Evolutionary conservation across 1,139 yeast species (phyloP), one percentile per base, ranked within the genome.

Genomic region (Debaryomyces subglobosus): DNA sequence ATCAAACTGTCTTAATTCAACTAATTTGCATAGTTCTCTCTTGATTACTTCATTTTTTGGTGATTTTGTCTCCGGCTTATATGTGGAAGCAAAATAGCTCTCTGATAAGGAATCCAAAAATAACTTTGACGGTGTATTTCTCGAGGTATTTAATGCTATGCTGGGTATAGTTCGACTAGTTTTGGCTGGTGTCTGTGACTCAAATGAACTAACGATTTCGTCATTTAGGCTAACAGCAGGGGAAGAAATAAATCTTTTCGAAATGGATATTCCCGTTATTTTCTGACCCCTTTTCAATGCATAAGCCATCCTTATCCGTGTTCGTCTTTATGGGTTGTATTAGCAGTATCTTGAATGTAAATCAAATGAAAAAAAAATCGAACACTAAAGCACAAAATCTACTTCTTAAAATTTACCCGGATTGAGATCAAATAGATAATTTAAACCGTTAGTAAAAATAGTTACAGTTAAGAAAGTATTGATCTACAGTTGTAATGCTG

Each of bases 1-100:
- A 6, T 54, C 56, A 48, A 51, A 65, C 21, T 61, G 56, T 36
- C 53, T 51, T n/a, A 48, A 49, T 4, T 59, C 58, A 23, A 62
- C 53, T 29, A 64, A 50, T 8, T 48, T 47, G 44, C 57, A 57
- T 23, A 67, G 46, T 44, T 58, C 57, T 35, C 44, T 49, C 36
- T 54, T 61, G 49, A 53, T 52, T n/a, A 43, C 24, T 21, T 43
- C 45, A 15, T 34, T 44, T 37, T 37, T 45, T 24, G 51, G 30
- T 12, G 45, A 16, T 3, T n/a, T 15, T 7, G 16, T 39, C 7
- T 43, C 39, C 16, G 37, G n/a, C 13, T 32, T 39, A 30, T 43
- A 35, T 12, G 52, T 40, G 2, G 60, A 52, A 18, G 46, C 45
- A 30, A 52, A 53, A 43, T 58, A 54, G 12, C 49, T 45, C 23